These are phyloP conservation scores for Saccharomycopsis sp. DNA, from an alignment of 805 yeast genomes.

Conservation along the genomic window DNA sequence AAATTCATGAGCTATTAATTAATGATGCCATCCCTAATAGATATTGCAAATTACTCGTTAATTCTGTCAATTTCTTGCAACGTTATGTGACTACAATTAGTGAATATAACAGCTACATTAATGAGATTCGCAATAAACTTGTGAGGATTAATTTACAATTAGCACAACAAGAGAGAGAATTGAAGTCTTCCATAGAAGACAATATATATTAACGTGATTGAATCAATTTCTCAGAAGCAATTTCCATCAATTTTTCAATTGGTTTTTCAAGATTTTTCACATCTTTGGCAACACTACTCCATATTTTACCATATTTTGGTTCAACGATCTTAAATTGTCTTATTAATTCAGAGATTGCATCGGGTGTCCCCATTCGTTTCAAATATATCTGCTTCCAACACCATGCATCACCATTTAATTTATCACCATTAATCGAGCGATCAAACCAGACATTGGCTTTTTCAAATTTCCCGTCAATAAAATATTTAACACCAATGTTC, in stretches of 20 bases:
- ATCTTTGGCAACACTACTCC: constrained; percentile 49
- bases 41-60: constrained; percentile 4
- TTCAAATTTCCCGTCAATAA: constrained; percentile 53
- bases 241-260: constrained; percentile 35
- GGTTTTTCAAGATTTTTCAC: constrained; percentile 38
- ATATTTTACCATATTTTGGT: constrained; percentile 55
- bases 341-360: constrained; percentile 31
- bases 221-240: constrained; percentile 24
- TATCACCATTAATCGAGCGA: constrained; percentile 50
- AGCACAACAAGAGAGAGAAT: background rate
- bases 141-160: background rate
- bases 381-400: constrained; percentile 56
- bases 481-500: constrained; percentile 61
- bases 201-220: background rate
- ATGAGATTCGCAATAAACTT: background rate
- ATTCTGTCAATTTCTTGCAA: constrained; percentile 6
- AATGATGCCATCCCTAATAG: constrained; percentile 3
- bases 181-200: background rate
- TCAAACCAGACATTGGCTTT: constrained; percentile 73
- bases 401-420: constrained; percentile 72
- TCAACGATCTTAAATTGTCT: constrained; percentile 36
- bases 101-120: constrained; percentile 1
- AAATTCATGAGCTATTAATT: background rate
- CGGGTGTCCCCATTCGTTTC: constrained; percentile 28
- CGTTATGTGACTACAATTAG: constrained; percentile 3